Conservation (phyloP, 139 green algal genomes). For the Monoraphidium neglectum region DNA sequence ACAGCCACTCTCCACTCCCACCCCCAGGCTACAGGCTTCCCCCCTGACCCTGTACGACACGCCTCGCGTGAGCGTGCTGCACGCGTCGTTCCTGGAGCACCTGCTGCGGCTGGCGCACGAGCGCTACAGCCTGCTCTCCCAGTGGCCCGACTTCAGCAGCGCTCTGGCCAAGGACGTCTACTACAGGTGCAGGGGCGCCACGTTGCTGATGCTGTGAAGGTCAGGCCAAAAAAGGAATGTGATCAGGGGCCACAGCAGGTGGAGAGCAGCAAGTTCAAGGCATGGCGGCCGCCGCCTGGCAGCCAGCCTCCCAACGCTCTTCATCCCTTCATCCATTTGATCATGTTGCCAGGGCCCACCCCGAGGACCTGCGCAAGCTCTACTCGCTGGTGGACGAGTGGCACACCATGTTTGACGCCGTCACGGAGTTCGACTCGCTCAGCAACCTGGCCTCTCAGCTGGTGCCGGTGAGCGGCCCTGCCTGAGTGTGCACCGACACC, state of each 20-base stretch:
- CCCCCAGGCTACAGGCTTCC: constrained; percentile 35
- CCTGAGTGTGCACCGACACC: too few species aligned
- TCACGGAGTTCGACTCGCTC: constrained; percentile 61
- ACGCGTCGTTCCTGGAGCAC: constrained; percentile 51
- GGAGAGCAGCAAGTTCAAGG: too few species aligned
- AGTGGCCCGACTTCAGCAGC: constrained; percentile 61
- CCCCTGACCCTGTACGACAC: constrained; percentile 41
- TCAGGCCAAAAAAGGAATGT: too few species aligned
- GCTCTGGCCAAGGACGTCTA: constrained; percentile 64
- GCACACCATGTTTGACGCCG: constrained; percentile 58
- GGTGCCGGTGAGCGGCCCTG: constrained; percentile 51
- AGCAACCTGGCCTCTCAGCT: constrained; percentile 46
- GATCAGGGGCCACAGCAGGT: too few species aligned
- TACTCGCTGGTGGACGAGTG: constrained; percentile 59
- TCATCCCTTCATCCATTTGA: too few species aligned
- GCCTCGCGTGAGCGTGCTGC: constrained; percentile 32
- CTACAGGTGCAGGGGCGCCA: constrained; percentile 37
- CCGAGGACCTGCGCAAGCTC: constrained; percentile 60
- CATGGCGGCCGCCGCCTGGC: too few species aligned
- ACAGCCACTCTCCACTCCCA: constrained; percentile 17
- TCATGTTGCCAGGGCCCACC: constrained; percentile 47
- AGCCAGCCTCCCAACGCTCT: too few species aligned
- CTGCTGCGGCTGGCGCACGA: constrained; percentile 50
- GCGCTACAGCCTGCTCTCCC: constrained; percentile 58
- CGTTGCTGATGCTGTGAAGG: too few species aligned